Conservation (phyloP, 2,329 filamentous ascomycete species). For the Neopestalotiopsis clavispora region DNA sequence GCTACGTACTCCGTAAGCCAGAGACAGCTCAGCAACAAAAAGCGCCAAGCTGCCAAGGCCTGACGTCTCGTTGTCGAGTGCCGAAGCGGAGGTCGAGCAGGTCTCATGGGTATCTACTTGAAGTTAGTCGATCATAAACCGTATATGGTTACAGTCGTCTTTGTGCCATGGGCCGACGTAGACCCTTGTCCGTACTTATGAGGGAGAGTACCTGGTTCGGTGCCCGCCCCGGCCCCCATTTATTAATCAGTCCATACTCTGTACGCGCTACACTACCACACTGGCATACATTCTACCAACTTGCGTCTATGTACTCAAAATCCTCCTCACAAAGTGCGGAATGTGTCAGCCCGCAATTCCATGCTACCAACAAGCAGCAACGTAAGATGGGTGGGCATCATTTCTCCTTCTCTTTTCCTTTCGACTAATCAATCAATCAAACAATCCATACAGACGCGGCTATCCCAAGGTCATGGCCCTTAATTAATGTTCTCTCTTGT, state of each 20-base stretch:
- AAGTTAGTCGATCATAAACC: slow-evolving; percentile 3
- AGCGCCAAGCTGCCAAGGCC: neutral
- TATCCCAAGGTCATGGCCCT: neutral
- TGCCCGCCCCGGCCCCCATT: neutral
- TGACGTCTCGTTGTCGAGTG: slow-evolving; percentile 4
- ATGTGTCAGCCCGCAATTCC: slow-evolving; percentile 9
- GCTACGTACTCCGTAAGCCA: neutral
- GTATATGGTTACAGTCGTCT: slow-evolving; percentile 3
- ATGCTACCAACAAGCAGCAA: neutral
- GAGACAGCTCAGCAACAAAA: neutral
- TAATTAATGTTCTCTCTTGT: neutral
- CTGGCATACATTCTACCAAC: neutral
- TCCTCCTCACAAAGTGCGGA: neutral
- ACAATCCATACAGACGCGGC: neutral
- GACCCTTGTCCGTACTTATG: slow-evolving; percentile 12
- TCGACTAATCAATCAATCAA: neutral
- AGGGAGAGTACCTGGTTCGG: slow-evolving; percentile 1
- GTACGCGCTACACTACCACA: neutral
- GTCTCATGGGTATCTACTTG: slow-evolving; percentile 11
- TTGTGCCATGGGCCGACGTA: slow-evolving; percentile 12
- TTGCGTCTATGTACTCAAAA: neutral
- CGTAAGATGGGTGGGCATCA: neutral
- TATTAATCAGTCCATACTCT: neutral
- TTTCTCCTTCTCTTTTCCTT: no score
- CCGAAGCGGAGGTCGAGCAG: neutral